Evolutionary conservation across 2,329 filamentous ascomycete genomes (phyloP), one percentile per base, ranked within the genome.

Genomic region (Fusarium palustre): DNA sequence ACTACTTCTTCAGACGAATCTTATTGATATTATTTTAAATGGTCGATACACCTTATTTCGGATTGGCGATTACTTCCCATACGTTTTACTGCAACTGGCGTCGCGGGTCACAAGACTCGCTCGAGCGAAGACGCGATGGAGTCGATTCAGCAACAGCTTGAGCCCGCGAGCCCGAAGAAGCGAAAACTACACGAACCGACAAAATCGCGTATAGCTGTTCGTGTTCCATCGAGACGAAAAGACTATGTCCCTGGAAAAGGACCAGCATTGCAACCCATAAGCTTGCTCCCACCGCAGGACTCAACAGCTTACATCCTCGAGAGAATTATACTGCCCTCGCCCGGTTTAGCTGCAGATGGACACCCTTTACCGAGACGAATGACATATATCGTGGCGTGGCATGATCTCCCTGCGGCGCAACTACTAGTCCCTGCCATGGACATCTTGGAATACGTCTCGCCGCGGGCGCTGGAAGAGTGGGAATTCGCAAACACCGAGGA

Each of bases 371-470:
- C 80, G 12, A 81, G 83, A 46, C 79, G 84, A 10, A 80, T 88
- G 64, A 82, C 82, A 50, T 88, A 90, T 59, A 77, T 86, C 4
- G 80, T 90, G 7, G 83, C 84, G 9, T 88, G 86, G 83, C 80
- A 77, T 25, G 86, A 88, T 62, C 74, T 84, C 1, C 85, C 85
- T 0, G 81, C 81, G 0, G 85, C 84, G 39, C 80, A 82, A 20
- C 75, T 84, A 47, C 70, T 83, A 5, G 79, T 89, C 3, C 82
- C 80, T 69, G 72, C 83, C 71, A 79, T 82, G 79, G 57, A 81
- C 63, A 81, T 88, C 8, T 79, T 86, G 15, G 84, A 90, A 33
- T 90, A 88, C 65, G 87, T 90, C 10, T 89, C 88, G 0, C 84
- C 85, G 3, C 78, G 80, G 13, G 82, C 81, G 12, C 70, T 89